A percentile compares a stretch with the other conserved stretches of the same genome.
Conservation (phyloP, 345 rosid genomes). For the Nephelium lappaceum region DNA sequence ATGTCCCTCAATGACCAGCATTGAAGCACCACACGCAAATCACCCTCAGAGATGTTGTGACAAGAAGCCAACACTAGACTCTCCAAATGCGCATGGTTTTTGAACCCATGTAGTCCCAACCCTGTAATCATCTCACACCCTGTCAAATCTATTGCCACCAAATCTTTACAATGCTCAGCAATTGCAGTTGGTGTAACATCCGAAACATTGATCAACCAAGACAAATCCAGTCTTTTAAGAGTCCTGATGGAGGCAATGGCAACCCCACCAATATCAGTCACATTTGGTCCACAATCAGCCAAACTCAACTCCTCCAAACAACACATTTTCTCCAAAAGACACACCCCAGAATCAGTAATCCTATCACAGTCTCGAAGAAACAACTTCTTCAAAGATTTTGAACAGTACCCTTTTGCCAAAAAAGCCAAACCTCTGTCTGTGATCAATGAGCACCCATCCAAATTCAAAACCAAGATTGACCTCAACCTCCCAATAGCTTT, state of each 20-base stretch:
- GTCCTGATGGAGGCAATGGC: constrained; percentile 33
- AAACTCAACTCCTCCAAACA: constrained; percentile 54
- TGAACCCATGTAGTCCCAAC: constrained; percentile 39
- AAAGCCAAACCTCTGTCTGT: constrained; percentile 37
- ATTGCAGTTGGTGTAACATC: constrained; percentile 38
- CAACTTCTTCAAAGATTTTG: constrained; percentile 39
- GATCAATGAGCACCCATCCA: constrained; percentile 41
- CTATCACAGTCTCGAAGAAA: constrained; percentile 44
- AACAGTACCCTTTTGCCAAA: constrained; percentile 36
- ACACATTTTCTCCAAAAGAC: constrained; percentile 29
- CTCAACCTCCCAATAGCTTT: constrained; percentile 30
- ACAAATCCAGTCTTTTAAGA: constrained; percentile 40
- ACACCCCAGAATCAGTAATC: constrained; percentile 43
- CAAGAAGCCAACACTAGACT: constrained; percentile 38
- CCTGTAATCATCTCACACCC: constrained; percentile 49
- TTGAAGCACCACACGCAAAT: constrained; percentile 26
- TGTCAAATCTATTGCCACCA: constrained; percentile 42
- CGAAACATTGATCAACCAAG: constrained; percentile 49
- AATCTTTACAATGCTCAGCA: constrained; percentile 34
- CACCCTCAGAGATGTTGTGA: constrained; percentile 23
- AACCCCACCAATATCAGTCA: constrained; percentile 42
- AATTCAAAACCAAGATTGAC: constrained; percentile 35
- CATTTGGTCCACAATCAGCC: constrained; percentile 48
- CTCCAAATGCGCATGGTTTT: constrained; percentile 33
- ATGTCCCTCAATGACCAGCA: constrained; percentile 34